phyloP scores from a whole-genome alignment of 2,329 filamentous ascomycete species.

The Coleophoma cylindrospora region DNA sequence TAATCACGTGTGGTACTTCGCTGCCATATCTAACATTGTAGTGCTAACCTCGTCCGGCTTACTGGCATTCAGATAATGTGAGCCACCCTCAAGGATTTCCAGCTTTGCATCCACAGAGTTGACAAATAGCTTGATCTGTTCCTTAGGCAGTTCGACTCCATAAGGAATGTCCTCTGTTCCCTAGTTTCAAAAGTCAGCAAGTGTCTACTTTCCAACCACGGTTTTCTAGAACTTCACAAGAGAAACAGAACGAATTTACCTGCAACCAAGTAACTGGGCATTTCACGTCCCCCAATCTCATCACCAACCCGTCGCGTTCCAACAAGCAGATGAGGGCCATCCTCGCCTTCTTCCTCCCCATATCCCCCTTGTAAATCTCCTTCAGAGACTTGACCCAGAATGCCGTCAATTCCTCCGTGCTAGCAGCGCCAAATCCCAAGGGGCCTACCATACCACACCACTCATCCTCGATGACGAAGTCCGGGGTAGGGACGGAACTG shows the following conservation, averaged over 20 bases:
- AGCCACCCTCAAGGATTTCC: conserved; percentile 36
- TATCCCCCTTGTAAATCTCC: conserved; percentile 41
- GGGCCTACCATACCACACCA: conserved; percentile 41
- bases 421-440: conserved; percentile 39
- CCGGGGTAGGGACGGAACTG: conserved; percentile 32
- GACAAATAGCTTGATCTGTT: conserved; percentile 46
- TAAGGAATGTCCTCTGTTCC: conserved; percentile 40
- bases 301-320: conserved; percentile 40
- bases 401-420: conserved; percentile 29
- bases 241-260: conserved; percentile 25
- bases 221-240: not conserved
- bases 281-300: conserved; percentile 38
- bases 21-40: conserved; percentile 34
- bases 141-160: conserved; percentile 31
- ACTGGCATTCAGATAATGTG: conserved; percentile 44
- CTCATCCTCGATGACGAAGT: conserved; percentile 42
- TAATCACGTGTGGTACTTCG: conserved; percentile 4
- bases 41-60: conserved; percentile 39
- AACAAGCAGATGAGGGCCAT: conserved; percentile 39
- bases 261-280: conserved; percentile 49
- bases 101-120: conserved; percentile 38
- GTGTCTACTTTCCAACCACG: not conserved
- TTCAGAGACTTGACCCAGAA: conserved; percentile 42
- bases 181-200: conserved; percentile 21
- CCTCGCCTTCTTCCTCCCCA: conserved; percentile 41